phyloP scores from a whole-genome alignment of 768 basidiomycete genomes.

The Mycena amicta region DNA sequence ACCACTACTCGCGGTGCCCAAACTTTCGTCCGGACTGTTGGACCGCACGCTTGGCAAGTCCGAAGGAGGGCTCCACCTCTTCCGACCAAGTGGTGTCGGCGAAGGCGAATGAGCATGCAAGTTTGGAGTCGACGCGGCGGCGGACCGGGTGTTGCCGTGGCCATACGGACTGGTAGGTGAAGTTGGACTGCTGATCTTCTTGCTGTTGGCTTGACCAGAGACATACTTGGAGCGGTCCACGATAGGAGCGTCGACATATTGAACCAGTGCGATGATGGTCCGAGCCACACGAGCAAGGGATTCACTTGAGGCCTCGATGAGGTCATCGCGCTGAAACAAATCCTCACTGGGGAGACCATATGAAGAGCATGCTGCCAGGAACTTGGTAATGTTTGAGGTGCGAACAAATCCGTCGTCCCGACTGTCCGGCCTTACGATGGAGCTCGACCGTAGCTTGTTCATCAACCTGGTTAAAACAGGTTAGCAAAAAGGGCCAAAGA shows the following conservation, averaged over 20 bases:
- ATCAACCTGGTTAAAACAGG: constrained; percentile 54
- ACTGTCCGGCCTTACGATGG: constrained; percentile 62
- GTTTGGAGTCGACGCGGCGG: constrained; percentile 67
- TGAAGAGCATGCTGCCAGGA: constrained; percentile 73
- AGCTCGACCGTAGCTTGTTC: constrained; percentile 71
- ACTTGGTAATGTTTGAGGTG: constrained; percentile 74
- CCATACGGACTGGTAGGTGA: constrained; percentile 36
- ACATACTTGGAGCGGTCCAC: constrained; percentile 49
- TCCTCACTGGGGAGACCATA: constrained; percentile 66
- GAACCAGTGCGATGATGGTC: constrained; percentile 70
- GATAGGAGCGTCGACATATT: constrained; percentile 58
- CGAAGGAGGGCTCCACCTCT: constrained; percentile 54
- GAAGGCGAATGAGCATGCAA: constrained; percentile 40
- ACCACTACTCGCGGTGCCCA: constrained; percentile 23
- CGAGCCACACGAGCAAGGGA: constrained; percentile 71
- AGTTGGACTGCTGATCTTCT: constrained; percentile 20
- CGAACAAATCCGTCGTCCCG: constrained; percentile 68
- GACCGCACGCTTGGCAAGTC: constrained; percentile 55
- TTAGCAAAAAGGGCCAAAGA: constrained; percentile 25
- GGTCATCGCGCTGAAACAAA: constrained; percentile 68
- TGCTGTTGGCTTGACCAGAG: constrained; percentile 42
- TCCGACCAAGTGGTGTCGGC: constrained; percentile 40
- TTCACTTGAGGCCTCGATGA: constrained; percentile 61
- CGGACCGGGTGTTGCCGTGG: constrained; percentile 42
- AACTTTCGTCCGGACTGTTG: constrained; percentile 55